These are phyloP conservation scores for Anthracocystis walkeri DNA, from an alignment of 1,284 basidiomycete species.

Conservation along the genomic window DNA sequence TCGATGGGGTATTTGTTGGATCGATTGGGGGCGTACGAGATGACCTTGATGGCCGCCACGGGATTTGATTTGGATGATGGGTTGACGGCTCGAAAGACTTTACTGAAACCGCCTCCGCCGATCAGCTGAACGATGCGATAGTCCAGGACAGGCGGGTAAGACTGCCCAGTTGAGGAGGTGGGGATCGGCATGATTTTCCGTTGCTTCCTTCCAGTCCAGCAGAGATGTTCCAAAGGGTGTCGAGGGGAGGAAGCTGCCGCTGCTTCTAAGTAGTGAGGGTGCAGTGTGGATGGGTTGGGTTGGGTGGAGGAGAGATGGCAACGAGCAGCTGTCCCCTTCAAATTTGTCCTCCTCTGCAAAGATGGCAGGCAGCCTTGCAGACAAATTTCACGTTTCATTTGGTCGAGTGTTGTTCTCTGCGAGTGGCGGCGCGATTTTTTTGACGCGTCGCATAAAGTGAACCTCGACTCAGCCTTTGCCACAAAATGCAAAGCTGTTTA, in stretches of 20 bases:
- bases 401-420: constrained; percentile 35
- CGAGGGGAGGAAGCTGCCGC: not conserved
- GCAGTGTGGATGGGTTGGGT: not conserved
- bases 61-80: constrained; percentile 45
- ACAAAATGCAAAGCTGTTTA: not conserved
- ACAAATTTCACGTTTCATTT: constrained; percentile 11
- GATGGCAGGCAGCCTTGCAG: not conserved
- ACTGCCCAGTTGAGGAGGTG: constrained; percentile 64
- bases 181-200: constrained; percentile 49
- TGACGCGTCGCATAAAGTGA: constrained; percentile 44
- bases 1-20: constrained; percentile 64
- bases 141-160: constrained; percentile 63
- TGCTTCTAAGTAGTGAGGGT: not conserved
- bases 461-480: constrained; percentile 26
- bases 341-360: not conserved
- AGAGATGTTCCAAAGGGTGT: not conserved
- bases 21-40: constrained; percentile 62
- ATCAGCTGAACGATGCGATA: constrained; percentile 67
- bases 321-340: not conserved
- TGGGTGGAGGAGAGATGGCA: not conserved
- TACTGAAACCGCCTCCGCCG: constrained; percentile 67
- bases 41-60: constrained; percentile 67
- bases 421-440: constrained; percentile 19
- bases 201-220: not conserved
- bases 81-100: constrained; percentile 66